Evolutionary conservation across 2,329 filamentous ascomycete species (phyloP), one percentile per base, ranked within the genome.

Genomic region (Penicillium psychrosexuale): DNA sequence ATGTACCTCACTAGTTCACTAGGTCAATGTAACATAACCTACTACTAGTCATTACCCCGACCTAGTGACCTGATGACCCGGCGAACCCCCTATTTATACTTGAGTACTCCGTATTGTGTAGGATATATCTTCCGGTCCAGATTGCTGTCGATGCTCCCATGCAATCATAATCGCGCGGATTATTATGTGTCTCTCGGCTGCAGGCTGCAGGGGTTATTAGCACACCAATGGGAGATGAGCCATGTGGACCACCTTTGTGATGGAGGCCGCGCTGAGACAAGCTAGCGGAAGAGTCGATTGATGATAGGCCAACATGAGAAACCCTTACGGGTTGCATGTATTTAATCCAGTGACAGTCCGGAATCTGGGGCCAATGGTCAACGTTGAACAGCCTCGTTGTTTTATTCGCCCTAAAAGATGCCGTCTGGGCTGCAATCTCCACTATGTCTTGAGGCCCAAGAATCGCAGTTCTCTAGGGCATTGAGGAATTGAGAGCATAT

Each of bases 261-360:
- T 28, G 13, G 30, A 43, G 40, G n/a, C 5, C 33, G 19, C 30
- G 22, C 33, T 33, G 17, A 45, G 9, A 22, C n/a, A 13, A 15
- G 3, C 30, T 46, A 46, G 13, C 13, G 31, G 43, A 34, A 46
- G 4, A 34, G 9, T n/a, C 13, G 30, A 24, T 46, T 46, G 19
- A 36, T 51, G 30, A 51, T 51, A 51, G 47, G 47, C 17, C 40
- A 19, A 46, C 5, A n/a, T n/a, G 22, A 19, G 42, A 31, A 31
- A 53, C 36, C 50, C 43, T 53, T 53, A 24, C 49, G 33, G 49
- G 28, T 38, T 36, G 31, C 30, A 24, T 53, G 43, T 37, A 53
- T 50, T 8, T 15, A 43, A 38, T 40, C 31, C 28, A 39, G 39
- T 28, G 19, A 30, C 22, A 31, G 43, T 34, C 19, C 30, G 43